Evolutionary conservation across 2,329 filamentous ascomycete genomes (phyloP), one percentile per base, ranked within the genome.

Genomic region (Ophiosphaerella narmari): DNA sequence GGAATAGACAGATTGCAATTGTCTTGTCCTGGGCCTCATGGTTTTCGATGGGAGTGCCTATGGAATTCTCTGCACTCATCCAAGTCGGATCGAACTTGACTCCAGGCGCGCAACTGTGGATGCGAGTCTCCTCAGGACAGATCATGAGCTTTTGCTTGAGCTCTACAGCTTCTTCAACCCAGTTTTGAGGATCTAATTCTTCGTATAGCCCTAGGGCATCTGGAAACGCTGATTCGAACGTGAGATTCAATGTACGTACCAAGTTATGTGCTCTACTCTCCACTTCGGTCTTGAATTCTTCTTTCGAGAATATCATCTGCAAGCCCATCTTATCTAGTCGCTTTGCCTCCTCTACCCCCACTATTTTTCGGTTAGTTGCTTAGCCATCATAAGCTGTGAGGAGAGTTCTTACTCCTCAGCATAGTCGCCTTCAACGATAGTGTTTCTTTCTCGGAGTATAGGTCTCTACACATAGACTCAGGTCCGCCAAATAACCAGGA

Each of bases 61-160:
- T 32, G 0, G 14, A 14, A 14, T 49, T 29, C 18, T 52, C 47
- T 2, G 53, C 52, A 6, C 35, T 14, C 60, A 62, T 64, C 36
- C 50, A 55, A 5, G 9, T 8, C 0, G 43, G 13, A 24, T 60
- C 36, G 38, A 55, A 64, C 3, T 1, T 2, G 2, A 21, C 39
- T 1, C 43, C 57, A 1, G 57, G 54, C 3, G 16, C 26, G 21
- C 38, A 47, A 33, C 50, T 57, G 14, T 46, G 42, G 14, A 62
- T 48, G 23, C 48, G 49, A 36, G 57, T 60, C 0, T 52, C 39
- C 18, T 44, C 33, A 1, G 54, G 47, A 31, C 53, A 54, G 1
- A 59, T 41, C 46, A 60, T 33, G 1, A 62, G 45, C 0, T 8
- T 14, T 16, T 51, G 43, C 16, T 57, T 62, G 18, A 63, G 31